These are phyloP conservation scores for Debaryomyces tyrocola DNA, from an alignment of 805 yeast species.

Conservation along the genomic window DNA sequence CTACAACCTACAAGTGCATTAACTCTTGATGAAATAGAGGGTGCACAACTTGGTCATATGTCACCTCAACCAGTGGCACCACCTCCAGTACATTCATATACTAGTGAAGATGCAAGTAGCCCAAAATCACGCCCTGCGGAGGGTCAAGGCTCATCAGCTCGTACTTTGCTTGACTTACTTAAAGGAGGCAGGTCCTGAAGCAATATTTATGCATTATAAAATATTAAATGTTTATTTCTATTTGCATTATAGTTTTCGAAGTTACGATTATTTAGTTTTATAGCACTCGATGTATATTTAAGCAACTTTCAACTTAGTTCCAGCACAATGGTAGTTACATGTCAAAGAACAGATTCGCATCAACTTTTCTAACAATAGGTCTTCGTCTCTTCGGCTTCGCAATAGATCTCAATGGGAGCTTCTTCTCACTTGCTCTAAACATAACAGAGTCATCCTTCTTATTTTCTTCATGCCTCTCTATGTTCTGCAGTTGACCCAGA, in stretches of 20 bases:
- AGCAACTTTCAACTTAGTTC: not conserved
- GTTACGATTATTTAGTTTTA: not conserved
- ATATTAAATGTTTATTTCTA: not conserved
- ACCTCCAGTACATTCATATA: not conserved
- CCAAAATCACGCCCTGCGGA: not conserved
- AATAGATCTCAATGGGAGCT: not conserved
- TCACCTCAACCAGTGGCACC: not conserved
- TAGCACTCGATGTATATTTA: not conserved
- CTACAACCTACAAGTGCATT: slow-evolving; percentile 5
- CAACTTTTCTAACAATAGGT: slow-evolving; percentile 8
- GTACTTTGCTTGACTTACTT: slow-evolving; percentile 20
- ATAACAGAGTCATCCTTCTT: not conserved
- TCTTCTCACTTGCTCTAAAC: not conserved
- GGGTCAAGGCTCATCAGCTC: slow-evolving; percentile 16
- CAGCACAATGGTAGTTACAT: slow-evolving; percentile 4
- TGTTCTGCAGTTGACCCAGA: not conserved
- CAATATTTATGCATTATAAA: not conserved
- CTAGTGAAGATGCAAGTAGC: not conserved
- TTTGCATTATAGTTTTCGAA: not conserved
- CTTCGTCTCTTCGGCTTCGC: slow-evolving; percentile 2
- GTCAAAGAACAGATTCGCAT: slow-evolving; percentile 18
- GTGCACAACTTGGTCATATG: not conserved
- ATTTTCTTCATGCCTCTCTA: not conserved
- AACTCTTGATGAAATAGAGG: slow-evolving; percentile 9
- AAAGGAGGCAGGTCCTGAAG: slow-evolving; percentile 8